Conservation (phyloP, 495 filamentous ascomycete species). For the Daldinia grandis region DNA sequence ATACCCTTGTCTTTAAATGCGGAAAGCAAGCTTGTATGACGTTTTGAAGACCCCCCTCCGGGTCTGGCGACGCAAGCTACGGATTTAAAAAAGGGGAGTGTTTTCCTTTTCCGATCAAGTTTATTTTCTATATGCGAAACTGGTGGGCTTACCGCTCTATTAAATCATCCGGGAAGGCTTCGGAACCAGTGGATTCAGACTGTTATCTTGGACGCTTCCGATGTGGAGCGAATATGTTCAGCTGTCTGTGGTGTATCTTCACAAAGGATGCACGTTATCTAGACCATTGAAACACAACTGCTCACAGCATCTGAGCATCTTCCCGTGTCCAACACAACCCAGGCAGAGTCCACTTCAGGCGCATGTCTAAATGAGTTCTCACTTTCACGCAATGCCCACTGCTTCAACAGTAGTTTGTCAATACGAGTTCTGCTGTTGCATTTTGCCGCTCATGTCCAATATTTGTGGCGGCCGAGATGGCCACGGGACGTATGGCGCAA, state of each 20-base stretch:
- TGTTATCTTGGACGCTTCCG: conserved; percentile 1
- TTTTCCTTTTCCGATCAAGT: background rate
- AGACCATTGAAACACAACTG: background rate
- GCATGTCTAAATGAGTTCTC: conserved; percentile 3
- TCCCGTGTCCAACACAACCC: too few species aligned
- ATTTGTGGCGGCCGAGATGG: conserved; percentile 18
- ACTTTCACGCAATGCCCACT: conserved; percentile 15
- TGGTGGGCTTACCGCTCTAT: background rate
- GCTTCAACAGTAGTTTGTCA: conserved; percentile 9
- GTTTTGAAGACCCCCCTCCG: background rate
- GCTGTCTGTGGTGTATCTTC: background rate
- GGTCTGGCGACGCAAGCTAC: background rate
- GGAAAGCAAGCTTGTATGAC: conserved; percentile 15
- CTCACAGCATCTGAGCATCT: background rate
- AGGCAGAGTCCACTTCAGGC: too few species aligned
- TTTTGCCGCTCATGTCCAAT: conserved; percentile 21
- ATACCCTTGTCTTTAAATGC: conserved; percentile 22
- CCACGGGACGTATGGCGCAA: conserved; percentile 20
- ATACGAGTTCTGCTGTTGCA: conserved; percentile 36
- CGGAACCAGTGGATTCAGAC: background rate
- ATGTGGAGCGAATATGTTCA: background rate
- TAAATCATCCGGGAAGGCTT: background rate
- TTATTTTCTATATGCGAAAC: background rate
- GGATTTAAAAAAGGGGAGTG: background rate
- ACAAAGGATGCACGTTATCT: conserved; percentile 1